These are phyloP conservation scores for Trifolium dubium DNA, from an alignment of 306 rosid species.

Conservation along the genomic window DNA sequence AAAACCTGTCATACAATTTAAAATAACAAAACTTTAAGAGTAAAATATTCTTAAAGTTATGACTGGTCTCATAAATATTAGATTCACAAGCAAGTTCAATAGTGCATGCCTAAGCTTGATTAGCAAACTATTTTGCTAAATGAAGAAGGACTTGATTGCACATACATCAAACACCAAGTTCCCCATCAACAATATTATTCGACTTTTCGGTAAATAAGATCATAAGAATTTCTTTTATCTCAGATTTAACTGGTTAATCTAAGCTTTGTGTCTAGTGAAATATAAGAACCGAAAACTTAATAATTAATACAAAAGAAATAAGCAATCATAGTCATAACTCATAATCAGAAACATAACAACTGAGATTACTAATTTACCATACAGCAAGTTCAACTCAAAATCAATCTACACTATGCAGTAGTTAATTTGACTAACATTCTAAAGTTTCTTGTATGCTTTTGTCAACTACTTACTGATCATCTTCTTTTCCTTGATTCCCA, in stretches of 20 bases:
- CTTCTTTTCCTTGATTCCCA: background rate
- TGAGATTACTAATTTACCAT: background rate
- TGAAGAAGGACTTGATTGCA: background rate
- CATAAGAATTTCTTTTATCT: slow-evolving; percentile 17
- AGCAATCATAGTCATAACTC: background rate
- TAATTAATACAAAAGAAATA: background rate
- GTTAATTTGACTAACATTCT: background rate
- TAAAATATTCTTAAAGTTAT: too few species aligned
- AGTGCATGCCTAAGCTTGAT: slow-evolving; percentile 14
- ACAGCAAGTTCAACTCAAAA: slow-evolving; percentile 17
- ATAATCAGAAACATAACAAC: slow-evolving; percentile 13
- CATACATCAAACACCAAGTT: slow-evolving; percentile 29
- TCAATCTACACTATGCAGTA: slow-evolving; percentile 3
- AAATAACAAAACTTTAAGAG: too few species aligned
- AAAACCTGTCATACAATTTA: too few species aligned
- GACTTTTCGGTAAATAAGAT: background rate
- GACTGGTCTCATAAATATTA: too few species aligned
- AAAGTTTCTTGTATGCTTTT: too few species aligned
- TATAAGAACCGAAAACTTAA: slow-evolving; percentile 20
- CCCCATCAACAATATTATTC: slow-evolving; percentile 18
- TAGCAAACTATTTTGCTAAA: slow-evolving; percentile 1
- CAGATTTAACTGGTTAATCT: slow-evolving; percentile 4
- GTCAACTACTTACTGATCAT: background rate
- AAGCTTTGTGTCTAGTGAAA: background rate
- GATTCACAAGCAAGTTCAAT: slow-evolving; percentile 33